Evolutionary conservation across 1,284 basidiomycete species (phyloP).

Genomic region (Heliocybe sulcata): DNA sequence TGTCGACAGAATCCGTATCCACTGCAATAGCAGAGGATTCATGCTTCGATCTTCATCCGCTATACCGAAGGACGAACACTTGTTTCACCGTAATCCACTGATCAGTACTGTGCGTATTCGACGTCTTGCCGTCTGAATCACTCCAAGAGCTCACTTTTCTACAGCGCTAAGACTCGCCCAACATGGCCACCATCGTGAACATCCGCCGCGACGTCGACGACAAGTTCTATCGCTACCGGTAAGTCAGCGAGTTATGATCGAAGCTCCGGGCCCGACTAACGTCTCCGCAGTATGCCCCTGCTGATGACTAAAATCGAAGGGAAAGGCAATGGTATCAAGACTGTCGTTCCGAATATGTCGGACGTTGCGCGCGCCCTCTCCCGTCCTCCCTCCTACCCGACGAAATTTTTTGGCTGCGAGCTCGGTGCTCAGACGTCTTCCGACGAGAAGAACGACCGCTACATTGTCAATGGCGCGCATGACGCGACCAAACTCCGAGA

Average conservation of each 20-base stretch:
- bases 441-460: slow-evolving; percentile 95
- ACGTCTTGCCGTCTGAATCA: neutral
- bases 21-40: slow-evolving; percentile 79
- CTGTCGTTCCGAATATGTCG: slow-evolving; percentile 97
- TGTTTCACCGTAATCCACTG: slow-evolving; percentile 45
- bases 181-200: slow-evolving; percentile 89
- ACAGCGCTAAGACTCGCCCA: slow-evolving; percentile 60
- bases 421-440: slow-evolving; percentile 96
- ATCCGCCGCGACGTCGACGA: slow-evolving; percentile 98
- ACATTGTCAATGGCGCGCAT: slow-evolving; percentile 98
- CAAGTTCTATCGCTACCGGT: slow-evolving; percentile 88
- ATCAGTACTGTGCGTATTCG: slow-evolving; percentile 46
- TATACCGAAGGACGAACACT: slow-evolving; percentile 59
- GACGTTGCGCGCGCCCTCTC: slow-evolving; percentile 95
- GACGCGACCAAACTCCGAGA: slow-evolving; percentile 90
- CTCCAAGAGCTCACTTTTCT: slow-evolving; percentile 2
- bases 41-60: slow-evolving; percentile 82
- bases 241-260: neutral
- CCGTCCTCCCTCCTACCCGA: slow-evolving; percentile 93
- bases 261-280: slow-evolving; percentile 10
- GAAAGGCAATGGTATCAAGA: slow-evolving; percentile 99
- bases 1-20: slow-evolving; percentile 36
- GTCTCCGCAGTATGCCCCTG: slow-evolving; percentile 76
- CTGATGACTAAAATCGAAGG: slow-evolving; percentile 97
- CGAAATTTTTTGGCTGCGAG: slow-evolving; percentile 99